Evolutionary conservation across 306 rosid genomes (phyloP), one percentile per base, ranked within the genome.

Genomic region (Hippophae gyantsensis): DNA sequence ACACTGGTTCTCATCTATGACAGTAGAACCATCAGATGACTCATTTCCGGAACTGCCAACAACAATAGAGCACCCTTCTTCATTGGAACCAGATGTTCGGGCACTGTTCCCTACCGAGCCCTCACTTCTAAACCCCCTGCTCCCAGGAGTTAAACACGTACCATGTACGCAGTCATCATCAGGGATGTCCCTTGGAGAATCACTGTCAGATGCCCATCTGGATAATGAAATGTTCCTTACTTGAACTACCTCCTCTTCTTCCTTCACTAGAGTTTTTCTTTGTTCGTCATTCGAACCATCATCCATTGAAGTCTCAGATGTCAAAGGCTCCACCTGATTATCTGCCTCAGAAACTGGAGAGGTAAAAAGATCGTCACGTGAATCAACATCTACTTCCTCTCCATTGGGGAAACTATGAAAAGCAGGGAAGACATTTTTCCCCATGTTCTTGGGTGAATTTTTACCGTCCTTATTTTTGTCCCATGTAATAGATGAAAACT

Each of bases 171-270:
- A 26, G 13, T 78, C 71, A 55, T 60, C 82, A 72, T 57, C 79
- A 46, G 65, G 53, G 6, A 42, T 62, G 57, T 44, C 65, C 43
- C 50, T 54, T 0, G 89, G 83, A 14, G 86, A 78, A 64, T 68
- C 74, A 48, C 60, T 76, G 13, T 80, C 85, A 23, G 56, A 67
- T 26, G 86, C 86, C 99, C 99, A 93, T 63, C 89, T 84, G 41
- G 97, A 93, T 81, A 69, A 67, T 0, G 66, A 61, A 65, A 93
- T 82, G 52, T 78, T 71, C 64, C 81, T 69, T 5, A 65, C 61
- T 27, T 56, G 64, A 57, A 41, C 62, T 11, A 48, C 54, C 42
- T 58, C 80, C 8, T 54, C 64, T 1, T 63, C 79, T 53, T 60
- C 86, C 3, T 32, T 32, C 63, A 60, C 10, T 7, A 18, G 44